Conservation (phyloP, 768 basidiomycete species). For the Xerocomellus dryophilus region DNA sequence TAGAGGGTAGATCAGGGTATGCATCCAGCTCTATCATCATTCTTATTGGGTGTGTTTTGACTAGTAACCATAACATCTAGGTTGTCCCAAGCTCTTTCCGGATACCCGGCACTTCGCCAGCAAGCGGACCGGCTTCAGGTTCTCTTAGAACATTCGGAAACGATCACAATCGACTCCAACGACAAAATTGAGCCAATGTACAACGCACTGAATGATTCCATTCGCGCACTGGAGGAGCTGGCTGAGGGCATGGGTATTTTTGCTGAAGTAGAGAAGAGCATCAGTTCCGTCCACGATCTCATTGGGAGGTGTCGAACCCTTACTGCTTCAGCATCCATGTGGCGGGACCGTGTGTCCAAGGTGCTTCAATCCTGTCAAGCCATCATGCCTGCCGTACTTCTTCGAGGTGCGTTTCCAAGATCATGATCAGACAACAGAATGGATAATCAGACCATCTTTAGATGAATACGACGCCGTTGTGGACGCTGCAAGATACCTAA, state of each 20-base stretch:
- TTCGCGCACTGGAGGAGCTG: constrained; percentile 39
- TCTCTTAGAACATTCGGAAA: constrained; percentile 20
- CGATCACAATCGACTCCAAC: constrained; percentile 16
- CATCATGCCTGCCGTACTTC: constrained; percentile 32
- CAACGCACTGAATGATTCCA: constrained; percentile 14
- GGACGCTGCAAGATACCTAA: constrained; percentile 26
- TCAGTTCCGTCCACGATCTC: constrained; percentile 20
- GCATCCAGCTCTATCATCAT: constrained; percentile 25
- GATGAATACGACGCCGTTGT: constrained; percentile 36
- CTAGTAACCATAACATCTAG: neutral
- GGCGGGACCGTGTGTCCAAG: constrained; percentile 29
- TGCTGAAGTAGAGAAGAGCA: constrained; percentile 30
- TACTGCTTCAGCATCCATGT: constrained; percentile 21
- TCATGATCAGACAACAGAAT: neutral
- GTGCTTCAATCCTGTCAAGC: constrained; percentile 20
- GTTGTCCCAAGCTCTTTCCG: constrained; percentile 21
- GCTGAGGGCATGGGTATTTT: constrained; percentile 34
- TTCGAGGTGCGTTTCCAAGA: constrained; percentile 34
- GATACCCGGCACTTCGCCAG: constrained; percentile 12
- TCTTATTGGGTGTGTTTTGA: neutral
- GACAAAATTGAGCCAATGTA: constrained; percentile 18
- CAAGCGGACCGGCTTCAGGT: constrained; percentile 18
- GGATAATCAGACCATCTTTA: constrained; percentile 11
- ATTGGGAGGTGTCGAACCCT: constrained; percentile 28
- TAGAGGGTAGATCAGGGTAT: constrained; percentile 64